These are phyloP conservation scores for Coffea humblotiana DNA, from an alignment of 305 asterid genomes.

Conservation along the genomic window DNA sequence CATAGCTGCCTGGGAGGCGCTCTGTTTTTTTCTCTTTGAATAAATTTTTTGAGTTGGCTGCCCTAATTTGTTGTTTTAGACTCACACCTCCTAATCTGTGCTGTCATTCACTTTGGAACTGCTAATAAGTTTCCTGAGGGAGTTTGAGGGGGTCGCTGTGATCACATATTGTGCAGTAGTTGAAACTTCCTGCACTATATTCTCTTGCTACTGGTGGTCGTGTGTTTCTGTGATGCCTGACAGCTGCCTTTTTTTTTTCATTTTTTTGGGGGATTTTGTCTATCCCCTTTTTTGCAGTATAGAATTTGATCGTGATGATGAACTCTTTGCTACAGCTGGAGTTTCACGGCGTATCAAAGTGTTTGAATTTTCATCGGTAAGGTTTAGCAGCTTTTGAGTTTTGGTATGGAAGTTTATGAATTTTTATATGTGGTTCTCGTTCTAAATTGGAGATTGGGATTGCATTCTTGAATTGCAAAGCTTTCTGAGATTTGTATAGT, in stretches of 20 bases:
- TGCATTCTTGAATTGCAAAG: not conserved
- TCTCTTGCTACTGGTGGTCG: not conserved
- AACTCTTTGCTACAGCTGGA: conserved; percentile 93
- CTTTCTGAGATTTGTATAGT: not conserved
- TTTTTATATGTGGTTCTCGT: not conserved
- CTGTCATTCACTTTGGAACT: not conserved
- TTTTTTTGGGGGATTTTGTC: not conserved
- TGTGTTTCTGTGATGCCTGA: not conserved
- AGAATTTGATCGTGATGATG: conserved; percentile 92
- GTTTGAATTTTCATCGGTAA: conserved; percentile 75
- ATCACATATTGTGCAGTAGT: not conserved
- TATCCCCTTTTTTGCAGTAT: conserved; percentile 56
- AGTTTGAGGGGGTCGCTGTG: not conserved
- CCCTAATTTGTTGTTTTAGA: not conserved
- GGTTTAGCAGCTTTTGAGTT: conserved; percentile 21
- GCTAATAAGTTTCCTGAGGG: not conserved
- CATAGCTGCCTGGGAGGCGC: not conserved
- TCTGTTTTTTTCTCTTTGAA: not conserved
- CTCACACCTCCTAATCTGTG: not conserved
- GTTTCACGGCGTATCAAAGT: conserved; percentile 87
- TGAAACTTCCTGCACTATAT: not conserved
- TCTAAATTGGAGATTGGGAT: not conserved
- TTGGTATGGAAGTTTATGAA: not conserved
- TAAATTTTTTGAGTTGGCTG: not conserved
- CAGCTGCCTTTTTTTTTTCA: not conserved